Conservation (phyloP, 805 yeast species). For the Nakazawaea ishiwadae region DNA sequence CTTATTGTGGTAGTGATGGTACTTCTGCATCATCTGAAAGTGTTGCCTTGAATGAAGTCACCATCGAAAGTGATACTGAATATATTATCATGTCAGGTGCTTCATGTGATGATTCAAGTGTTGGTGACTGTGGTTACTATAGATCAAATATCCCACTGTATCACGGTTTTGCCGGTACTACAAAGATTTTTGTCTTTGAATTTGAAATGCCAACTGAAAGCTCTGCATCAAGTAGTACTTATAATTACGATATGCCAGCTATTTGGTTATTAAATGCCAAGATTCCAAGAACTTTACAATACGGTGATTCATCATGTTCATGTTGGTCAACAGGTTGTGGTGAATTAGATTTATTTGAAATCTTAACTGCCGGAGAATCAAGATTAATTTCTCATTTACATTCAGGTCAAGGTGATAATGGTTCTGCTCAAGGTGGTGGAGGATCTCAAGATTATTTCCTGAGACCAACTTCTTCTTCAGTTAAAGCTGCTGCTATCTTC, state of each 20-base stretch:
- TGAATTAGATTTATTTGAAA: conserved; percentile 93
- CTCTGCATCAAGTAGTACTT: conserved; percentile 37
- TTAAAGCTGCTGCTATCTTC: conserved; percentile 91
- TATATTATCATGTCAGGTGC: conserved; percentile 74
- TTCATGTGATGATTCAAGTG: conserved; percentile 45
- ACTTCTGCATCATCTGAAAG: conserved; percentile 66
- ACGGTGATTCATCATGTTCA: conserved; percentile 80
- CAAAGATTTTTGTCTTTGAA: conserved; percentile 88
- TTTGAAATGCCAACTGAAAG: conserved; percentile 83
- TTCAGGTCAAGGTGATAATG: conserved; percentile 68
- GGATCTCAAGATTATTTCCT: conserved; percentile 82
- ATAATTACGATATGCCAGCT: conserved; percentile 95
- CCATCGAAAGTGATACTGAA: conserved; percentile 71
- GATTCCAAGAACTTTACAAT: conserved; percentile 94
- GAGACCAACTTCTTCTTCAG: conserved; percentile 74
- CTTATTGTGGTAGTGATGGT: conserved; percentile 79
- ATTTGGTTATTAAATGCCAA: conserved; percentile 93
- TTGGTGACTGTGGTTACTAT: conserved; percentile 75
- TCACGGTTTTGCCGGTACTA: conserved; percentile 85
- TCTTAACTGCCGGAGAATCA: conserved; percentile 69
- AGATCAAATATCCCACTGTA: conserved; percentile 85
- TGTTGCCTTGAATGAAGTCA: conserved; percentile 61
- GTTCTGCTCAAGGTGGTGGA: conserved; percentile 67
- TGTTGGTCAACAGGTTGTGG: conserved; percentile 99
- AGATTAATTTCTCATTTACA: conserved; percentile 80